Percentiles rank a stretch among this genome's conserved stretches.
Evolutionary conservation across 208 protist genomes (phyloP).

Genomic region (Crithidia sp.): DNA sequence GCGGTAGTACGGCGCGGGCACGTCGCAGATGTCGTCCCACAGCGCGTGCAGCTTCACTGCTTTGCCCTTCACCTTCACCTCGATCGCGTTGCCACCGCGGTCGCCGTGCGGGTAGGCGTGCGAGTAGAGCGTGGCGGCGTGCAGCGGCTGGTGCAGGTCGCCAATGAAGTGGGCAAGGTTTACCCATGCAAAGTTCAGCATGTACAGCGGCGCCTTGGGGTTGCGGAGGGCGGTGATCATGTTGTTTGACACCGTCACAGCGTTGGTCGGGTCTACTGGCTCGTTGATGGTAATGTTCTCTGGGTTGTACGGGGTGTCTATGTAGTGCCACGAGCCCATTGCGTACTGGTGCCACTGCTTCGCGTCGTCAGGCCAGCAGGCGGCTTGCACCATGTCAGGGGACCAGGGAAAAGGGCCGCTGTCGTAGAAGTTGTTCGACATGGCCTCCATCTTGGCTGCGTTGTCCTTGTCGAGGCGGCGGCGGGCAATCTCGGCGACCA

Average conservation of each 20-base stretch:
- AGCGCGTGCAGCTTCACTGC: conserved; percentile 68
- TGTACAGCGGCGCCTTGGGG: conserved; percentile 43
- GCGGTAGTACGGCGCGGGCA: conserved; percentile 12
- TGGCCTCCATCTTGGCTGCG: conserved; percentile 35
- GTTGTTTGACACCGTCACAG: conserved; percentile 16
- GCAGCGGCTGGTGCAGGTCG: conserved; percentile 89
- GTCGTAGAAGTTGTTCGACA: conserved; percentile 35
- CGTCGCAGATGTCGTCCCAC: conserved; percentile 83
- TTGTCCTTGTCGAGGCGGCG: conserved; percentile 48
- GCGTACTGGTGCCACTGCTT: conserved; percentile 59
- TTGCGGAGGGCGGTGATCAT: conserved; percentile 24
- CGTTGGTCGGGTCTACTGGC: conserved; percentile 21
- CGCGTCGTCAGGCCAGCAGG: conserved; percentile 88
- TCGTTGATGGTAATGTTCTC: conserved; percentile 44
- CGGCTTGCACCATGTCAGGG: conserved; percentile 65
- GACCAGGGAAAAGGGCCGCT: conserved; percentile 71
- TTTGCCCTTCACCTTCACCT: conserved; percentile 37
- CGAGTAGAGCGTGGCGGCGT: conserved; percentile 55
- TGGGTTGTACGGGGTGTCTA: conserved; percentile 68
- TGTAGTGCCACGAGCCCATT: conserved; percentile 84
- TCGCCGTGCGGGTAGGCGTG: conserved; percentile 63
- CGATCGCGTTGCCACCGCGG: conserved; percentile 68
- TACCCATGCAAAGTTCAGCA: conserved; percentile 68
- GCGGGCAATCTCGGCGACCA: conserved; percentile 78
- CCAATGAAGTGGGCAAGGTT: conserved; percentile 85